Percentiles rank a stretch among this genome's conserved stretches.
Evolutionary conservation across 108 stramenopile species (phyloP).

Genomic region (Skeletonema grethae): DNA sequence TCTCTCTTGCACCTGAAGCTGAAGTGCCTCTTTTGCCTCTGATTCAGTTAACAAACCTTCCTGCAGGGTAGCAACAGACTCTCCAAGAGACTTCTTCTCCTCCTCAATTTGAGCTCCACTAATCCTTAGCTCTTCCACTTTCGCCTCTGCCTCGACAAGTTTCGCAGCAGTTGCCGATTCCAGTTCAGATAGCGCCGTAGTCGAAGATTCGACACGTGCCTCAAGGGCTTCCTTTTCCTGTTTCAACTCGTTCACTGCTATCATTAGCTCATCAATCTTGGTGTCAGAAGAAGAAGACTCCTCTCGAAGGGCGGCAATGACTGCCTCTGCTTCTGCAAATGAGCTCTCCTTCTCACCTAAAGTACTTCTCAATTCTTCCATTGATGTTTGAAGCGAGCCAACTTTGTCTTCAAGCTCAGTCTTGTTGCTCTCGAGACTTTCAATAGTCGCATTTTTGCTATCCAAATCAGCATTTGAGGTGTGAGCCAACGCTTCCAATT

Average conservation of each 20-base stretch:
- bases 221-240: not conserved
- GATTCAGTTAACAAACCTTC: conserved; percentile 3
- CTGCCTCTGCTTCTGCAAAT: not conserved
- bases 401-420: conserved; percentile 1
- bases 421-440: not conserved
- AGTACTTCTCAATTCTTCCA: not conserved
- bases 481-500: not conserved
- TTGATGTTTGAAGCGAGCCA: not conserved
- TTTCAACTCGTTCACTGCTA: not conserved
- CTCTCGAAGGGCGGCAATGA: not conserved
- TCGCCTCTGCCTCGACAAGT: not conserved
- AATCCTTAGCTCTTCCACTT: not conserved
- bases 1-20: conserved; percentile 11
- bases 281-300: not conserved
- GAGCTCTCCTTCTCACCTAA: not conserved
- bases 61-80: not conserved
- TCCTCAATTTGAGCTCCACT: not conserved
- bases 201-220: not conserved
- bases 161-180: not conserved
- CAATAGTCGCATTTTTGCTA: not conserved
- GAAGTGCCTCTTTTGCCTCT: conserved; percentile 2
- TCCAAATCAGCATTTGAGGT: not conserved
- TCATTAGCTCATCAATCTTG: conserved; percentile 3
- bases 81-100: not conserved
- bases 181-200: not conserved